A percentile compares a stretch with the other conserved stretches of the same genome.
phyloP scores from a whole-genome alignment of 139 green algal species.

The Pseudopediastrum boryanum region DNA sequence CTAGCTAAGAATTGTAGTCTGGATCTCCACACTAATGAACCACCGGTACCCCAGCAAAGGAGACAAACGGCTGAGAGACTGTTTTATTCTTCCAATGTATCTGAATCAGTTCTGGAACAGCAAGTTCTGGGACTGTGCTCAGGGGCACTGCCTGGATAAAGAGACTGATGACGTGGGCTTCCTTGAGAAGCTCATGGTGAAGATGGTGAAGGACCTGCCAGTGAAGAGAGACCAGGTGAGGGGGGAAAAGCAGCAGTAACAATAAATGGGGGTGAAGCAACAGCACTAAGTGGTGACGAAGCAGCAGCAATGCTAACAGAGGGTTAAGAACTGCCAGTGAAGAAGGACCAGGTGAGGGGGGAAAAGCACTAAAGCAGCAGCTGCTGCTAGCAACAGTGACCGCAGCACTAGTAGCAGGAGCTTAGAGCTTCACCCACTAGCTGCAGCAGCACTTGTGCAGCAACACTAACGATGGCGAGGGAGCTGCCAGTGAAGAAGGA shows the following conservation, averaged over 20 bases:
- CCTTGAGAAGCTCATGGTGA: neutral
- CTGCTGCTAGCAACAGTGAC: neutral
- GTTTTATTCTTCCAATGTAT: too few relatives aligned
- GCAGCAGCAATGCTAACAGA: neutral
- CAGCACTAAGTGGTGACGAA: too few relatives aligned
- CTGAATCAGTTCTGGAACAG: conserved; percentile 17
- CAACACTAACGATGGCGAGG: neutral
- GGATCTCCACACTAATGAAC: too few relatives aligned
- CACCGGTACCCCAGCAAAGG: too few relatives aligned
- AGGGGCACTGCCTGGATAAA: neutral
- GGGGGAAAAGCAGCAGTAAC: neutral
- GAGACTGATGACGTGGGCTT: conserved; percentile 4
- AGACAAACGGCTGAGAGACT: too few relatives aligned
- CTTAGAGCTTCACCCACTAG: too few relatives aligned
- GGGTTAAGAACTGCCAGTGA: neutral
- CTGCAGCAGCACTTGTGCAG: too few relatives aligned
- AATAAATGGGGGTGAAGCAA: too few relatives aligned
- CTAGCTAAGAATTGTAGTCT: too few relatives aligned
- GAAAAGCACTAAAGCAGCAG: neutral
- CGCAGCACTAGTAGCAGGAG: neutral
- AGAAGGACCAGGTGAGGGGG: neutral
- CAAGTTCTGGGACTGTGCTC: neutral
- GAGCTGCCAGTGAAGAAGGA: neutral
- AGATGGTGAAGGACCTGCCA: neutral
- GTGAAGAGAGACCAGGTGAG: neutral